Conservation (phyloP, 495 filamentous ascomycete genomes). For the Podospora didyma region DNA sequence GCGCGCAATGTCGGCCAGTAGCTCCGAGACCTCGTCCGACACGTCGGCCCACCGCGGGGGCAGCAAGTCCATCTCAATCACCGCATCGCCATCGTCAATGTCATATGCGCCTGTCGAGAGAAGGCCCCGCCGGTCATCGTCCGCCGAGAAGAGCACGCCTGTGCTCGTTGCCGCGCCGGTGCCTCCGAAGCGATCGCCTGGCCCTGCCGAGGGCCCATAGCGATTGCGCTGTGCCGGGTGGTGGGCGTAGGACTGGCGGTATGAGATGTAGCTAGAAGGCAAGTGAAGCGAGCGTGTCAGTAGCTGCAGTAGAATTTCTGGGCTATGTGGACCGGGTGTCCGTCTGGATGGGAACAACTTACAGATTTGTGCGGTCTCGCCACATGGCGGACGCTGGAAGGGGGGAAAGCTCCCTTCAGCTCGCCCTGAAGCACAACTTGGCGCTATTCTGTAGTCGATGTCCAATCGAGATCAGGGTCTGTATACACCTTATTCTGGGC, state of each 20-base stretch:
- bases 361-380: slow-evolving; percentile 99
- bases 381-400: slow-evolving; percentile 68
- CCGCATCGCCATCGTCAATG: slow-evolving; percentile 80
- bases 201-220: slow-evolving; percentile 49
- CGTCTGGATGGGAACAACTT: slow-evolving; percentile 20
- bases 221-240: slow-evolving; percentile 82
- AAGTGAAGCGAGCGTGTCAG: neutral
- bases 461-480: too few species aligned
- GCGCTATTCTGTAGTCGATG: neutral
- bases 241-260: slow-evolving; percentile 96
- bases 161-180: slow-evolving; percentile 30
- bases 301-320: too few species aligned
- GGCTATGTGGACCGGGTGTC: too few species aligned
- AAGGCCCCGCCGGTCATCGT: slow-evolving; percentile 78
- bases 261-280: slow-evolving; percentile 81
- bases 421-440: neutral
- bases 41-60: slow-evolving; percentile 95
- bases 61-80: slow-evolving; percentile 97
- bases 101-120: slow-evolving; percentile 75
- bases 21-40: slow-evolving; percentile 85
- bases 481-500: neutral
- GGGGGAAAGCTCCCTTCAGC: slow-evolving; percentile 35
- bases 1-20: slow-evolving; percentile 72
- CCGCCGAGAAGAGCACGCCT: slow-evolving; percentile 33
- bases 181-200: slow-evolving; percentile 69